phyloP scores from a whole-genome alignment of 1,139 yeast genomes.

The Candida tunisiensis region DNA sequence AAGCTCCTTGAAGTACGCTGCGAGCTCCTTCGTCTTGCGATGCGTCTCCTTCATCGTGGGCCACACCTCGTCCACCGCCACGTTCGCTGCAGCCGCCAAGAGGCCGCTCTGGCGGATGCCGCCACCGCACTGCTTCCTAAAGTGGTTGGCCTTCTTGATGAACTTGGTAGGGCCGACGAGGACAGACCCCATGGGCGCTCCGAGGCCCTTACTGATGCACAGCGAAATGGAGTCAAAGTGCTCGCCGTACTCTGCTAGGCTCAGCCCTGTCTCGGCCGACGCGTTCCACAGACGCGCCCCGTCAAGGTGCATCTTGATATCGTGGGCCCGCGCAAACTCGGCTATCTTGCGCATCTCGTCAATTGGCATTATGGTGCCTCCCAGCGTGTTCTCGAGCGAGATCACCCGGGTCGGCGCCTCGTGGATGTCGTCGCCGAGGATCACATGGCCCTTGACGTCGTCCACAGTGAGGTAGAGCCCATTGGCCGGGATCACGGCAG shows the following conservation, averaged over 20 bases:
- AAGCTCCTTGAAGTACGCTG: slow-evolving; percentile 28
- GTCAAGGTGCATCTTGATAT: slow-evolving; percentile 63
- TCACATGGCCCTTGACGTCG: slow-evolving; percentile 46
- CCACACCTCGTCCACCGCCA: slow-evolving; percentile 65
- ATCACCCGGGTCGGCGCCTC: slow-evolving; percentile 78
- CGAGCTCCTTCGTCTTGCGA: slow-evolving; percentile 49
- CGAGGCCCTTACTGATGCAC: slow-evolving; percentile 79
- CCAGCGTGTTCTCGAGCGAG: slow-evolving; percentile 76
- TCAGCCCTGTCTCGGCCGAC: slow-evolving; percentile 51
- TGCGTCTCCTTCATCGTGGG: slow-evolving; percentile 45
- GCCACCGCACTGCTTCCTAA: slow-evolving; percentile 90
- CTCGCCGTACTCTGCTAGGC: slow-evolving; percentile 55
- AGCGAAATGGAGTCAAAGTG: slow-evolving; percentile 79
- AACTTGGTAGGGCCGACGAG: slow-evolving; percentile 51
- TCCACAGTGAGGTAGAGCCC: slow-evolving; percentile 67
- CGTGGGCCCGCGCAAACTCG: slow-evolving; percentile 48
- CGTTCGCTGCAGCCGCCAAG: slow-evolving; percentile 64
- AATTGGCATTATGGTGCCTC: slow-evolving; percentile 67
- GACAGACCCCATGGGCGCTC: slow-evolving; percentile 90
- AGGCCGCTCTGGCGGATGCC: slow-evolving; percentile 87
- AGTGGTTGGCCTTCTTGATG: slow-evolving; percentile 65
- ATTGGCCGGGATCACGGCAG: slow-evolving; percentile 61
- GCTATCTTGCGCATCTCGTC: slow-evolving; percentile 66
- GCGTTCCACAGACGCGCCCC: slow-evolving; percentile 98
- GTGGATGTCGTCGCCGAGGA: slow-evolving; percentile 73